phyloP scores from a whole-genome alignment of 257 asterid genomes.

The Fraxinus anomala region DNA sequence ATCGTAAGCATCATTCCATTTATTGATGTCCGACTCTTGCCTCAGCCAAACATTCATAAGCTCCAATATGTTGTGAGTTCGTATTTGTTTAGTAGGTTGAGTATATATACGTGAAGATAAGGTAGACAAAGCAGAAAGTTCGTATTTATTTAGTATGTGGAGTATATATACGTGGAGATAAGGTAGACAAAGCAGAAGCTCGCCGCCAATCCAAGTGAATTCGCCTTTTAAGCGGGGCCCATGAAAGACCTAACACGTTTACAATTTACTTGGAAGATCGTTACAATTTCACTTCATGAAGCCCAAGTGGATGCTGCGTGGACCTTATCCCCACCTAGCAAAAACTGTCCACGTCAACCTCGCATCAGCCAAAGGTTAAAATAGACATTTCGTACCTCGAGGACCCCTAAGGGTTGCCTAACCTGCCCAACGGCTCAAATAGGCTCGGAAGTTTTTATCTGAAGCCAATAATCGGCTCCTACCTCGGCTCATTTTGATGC shows the following conservation, averaged over 20 bases:
- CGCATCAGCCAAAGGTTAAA: neutral
- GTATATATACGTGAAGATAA: neutral
- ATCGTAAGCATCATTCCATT: too few species aligned
- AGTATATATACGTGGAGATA: neutral
- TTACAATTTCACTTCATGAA: neutral
- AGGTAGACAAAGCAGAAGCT: neutral
- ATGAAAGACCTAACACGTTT: neutral
- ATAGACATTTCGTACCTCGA: neutral
- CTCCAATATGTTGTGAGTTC: too few species aligned
- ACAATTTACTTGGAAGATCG: too few species aligned
- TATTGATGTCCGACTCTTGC: too few species aligned
- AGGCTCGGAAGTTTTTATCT: too few species aligned
- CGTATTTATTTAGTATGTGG: too few species aligned
- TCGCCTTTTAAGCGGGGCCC: neutral
- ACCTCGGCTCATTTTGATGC: neutral
- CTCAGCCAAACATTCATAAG: too few species aligned
- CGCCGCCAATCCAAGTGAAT: neutral
- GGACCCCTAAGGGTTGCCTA: neutral
- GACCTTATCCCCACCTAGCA: neutral
- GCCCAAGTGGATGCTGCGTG: neutral
- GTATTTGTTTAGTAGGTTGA: too few species aligned
- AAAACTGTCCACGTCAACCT: neutral
- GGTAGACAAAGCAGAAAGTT: neutral
- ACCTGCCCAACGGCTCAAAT: too few species aligned
- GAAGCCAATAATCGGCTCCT: neutral